phyloP scores from a whole-genome alignment of 495 filamentous ascomycete genomes.

The Barbatosphaeria neglecta region DNA sequence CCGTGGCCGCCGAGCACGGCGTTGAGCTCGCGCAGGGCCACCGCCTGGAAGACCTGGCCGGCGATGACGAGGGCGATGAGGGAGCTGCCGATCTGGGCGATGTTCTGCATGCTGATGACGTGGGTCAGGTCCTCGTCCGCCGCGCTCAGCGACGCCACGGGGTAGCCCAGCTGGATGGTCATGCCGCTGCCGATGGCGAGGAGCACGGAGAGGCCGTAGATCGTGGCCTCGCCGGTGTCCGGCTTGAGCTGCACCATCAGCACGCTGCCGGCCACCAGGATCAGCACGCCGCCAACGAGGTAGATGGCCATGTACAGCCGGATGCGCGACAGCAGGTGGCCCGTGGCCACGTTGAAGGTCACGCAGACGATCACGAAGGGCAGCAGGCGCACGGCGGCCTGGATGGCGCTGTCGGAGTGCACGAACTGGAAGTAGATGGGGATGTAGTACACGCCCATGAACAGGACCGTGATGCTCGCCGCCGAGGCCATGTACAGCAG shows the following conservation, averaged over 20 bases:
- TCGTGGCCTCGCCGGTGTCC: conserved; percentile 16
- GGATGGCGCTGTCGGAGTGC: conserved; percentile 32
- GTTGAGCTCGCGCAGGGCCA: conserved; percentile 16
- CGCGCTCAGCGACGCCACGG: conserved; percentile 41
- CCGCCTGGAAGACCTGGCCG: conserved; percentile 44
- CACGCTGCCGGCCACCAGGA: conserved; percentile 37
- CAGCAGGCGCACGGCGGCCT: conserved; percentile 43
- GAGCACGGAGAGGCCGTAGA: conserved; percentile 47
- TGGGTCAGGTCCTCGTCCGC: conserved; percentile 21
- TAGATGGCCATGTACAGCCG: conserved; percentile 52
- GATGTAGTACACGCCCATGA: conserved; percentile 33
- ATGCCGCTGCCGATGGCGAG: conserved; percentile 42
- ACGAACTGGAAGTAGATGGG: conserved; percentile 54
- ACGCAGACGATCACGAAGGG: conserved; percentile 45
- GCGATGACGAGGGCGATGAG: conserved; percentile 46
- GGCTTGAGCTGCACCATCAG: conserved; percentile 34
- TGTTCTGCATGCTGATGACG: conserved; percentile 41
- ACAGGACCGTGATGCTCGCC: conserved; percentile 19
- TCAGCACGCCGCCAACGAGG: conserved; percentile 32
- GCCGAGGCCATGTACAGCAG: conserved; percentile 32
- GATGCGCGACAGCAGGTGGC: conserved; percentile 35
- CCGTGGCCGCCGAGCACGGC: conserved; percentile 23
- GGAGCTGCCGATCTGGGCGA: conserved; percentile 41
- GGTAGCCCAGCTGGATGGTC: conserved; percentile 40
- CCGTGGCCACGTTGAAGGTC: conserved; percentile 32